These are phyloP conservation scores for Macadamia tetraphylla DNA, from an alignment of 164 flowering plant species.

Conservation along the genomic window DNA sequence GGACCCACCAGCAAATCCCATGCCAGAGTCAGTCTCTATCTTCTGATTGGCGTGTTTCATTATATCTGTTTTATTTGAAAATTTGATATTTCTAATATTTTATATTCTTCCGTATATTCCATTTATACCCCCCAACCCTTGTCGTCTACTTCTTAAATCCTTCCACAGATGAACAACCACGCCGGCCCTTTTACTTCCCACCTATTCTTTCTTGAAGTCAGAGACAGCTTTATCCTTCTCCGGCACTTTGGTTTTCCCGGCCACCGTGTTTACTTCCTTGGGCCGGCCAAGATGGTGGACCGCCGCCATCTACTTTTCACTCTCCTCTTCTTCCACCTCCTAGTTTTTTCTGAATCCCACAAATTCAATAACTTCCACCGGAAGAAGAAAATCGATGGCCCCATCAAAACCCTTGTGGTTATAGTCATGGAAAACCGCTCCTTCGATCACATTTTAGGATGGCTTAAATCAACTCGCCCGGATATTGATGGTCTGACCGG, in stretches of 20 bases:
- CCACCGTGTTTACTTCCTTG: background rate
- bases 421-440: slow-evolving; percentile 45
- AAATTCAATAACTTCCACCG: slow-evolving; percentile 4
- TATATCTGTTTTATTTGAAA: too few relatives aligned
- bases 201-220: too few relatives aligned
- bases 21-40: too few relatives aligned
- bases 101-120: too few relatives aligned
- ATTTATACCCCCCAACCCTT: background rate
- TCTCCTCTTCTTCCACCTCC: slow-evolving; percentile 4
- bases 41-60: too few relatives aligned
- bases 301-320: slow-evolving; percentile 9
- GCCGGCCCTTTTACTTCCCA: background rate
- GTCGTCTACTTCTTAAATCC: background rate
- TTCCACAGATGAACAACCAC: too few relatives aligned
- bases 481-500: slow-evolving; percentile 38
- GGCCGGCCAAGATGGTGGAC: background rate
- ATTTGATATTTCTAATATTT: too few relatives aligned
- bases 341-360: slow-evolving; percentile 6
- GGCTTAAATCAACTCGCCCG: slow-evolving; percentile 33
- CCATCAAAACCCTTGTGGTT: slow-evolving; percentile 43
- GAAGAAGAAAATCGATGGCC: slow-evolving; percentile 21
- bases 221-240: background rate
- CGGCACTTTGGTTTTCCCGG: background rate
- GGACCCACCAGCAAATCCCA: too few relatives aligned
- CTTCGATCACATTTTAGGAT: slow-evolving; percentile 44